Conservation (phyloP, 495 filamentous ascomycete genomes). For the Evansstolkia leycettana region DNA sequence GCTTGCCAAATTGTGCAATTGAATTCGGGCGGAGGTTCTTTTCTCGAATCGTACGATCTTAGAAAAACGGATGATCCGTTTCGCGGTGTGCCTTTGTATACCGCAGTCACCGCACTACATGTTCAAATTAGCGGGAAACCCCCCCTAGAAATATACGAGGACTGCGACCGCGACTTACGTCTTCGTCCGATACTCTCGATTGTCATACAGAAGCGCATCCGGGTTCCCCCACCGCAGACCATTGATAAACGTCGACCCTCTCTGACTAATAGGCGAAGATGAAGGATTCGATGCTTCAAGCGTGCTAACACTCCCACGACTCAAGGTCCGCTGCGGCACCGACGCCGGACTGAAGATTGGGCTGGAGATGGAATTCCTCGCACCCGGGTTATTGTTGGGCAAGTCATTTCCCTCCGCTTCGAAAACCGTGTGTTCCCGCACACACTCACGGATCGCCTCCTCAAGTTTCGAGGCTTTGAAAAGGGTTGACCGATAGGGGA, state of each 20-base stretch:
- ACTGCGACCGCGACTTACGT: constrained; percentile 51
- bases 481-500: constrained; percentile 82
- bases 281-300: constrained; percentile 18
- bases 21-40: constrained; percentile 77
- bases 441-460: constrained; percentile 83
- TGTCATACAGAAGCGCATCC: constrained; percentile 63
- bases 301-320: constrained; percentile 32
- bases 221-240: constrained; percentile 43
- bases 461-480: constrained; percentile 96
- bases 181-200: constrained; percentile 75
- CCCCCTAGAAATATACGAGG: too few species aligned
- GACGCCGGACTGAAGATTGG: constrained; percentile 24
- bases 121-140: neutral
- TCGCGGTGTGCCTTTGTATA: constrained; percentile 69
- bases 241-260: constrained; percentile 28
- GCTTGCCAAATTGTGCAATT: constrained; percentile 94
- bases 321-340: constrained; percentile 30
- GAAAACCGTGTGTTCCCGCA: constrained; percentile 72
- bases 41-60: constrained; percentile 87
- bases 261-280: constrained; percentile 12
- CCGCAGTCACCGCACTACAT: constrained; percentile 71
- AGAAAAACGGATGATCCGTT: constrained; percentile 58
- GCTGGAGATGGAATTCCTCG: constrained; percentile 24
- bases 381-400: constrained; percentile 15
- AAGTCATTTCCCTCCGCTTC: constrained; percentile 70